These are phyloP conservation scores for Botrytis elliptica DNA, from an alignment of 2,329 filamentous ascomycete genomes.

Conservation along the genomic window DNA sequence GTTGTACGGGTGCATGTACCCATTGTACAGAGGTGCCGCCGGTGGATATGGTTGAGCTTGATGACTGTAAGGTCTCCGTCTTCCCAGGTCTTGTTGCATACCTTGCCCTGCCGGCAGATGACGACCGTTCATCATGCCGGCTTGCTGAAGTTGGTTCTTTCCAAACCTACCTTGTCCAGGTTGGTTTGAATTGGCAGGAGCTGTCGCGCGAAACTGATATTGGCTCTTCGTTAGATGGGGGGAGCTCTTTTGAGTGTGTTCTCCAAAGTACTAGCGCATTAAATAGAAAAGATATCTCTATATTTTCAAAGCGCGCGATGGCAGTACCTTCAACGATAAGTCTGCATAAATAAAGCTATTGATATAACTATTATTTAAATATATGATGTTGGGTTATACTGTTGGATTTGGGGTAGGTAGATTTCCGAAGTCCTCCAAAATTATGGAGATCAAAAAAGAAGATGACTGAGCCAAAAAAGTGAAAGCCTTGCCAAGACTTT, in stretches of 20 bases:
- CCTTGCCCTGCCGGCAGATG: slow-evolving; percentile 76
- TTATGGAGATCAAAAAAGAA: slow-evolving; percentile 24
- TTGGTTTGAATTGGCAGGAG: slow-evolving; percentile 25
- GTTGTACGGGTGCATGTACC: slow-evolving; percentile 52
- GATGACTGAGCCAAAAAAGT: slow-evolving; percentile 14
- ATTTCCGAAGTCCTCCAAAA: slow-evolving; percentile 22
- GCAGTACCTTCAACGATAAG: neutral
- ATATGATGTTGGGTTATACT: neutral
- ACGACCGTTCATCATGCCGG: slow-evolving; percentile 75
- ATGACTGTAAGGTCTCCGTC: slow-evolving; percentile 39
- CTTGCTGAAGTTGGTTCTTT: slow-evolving; percentile 47
- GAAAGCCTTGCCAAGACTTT: slow-evolving; percentile 20
- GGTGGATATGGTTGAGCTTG: slow-evolving; percentile 46
- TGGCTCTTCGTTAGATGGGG: neutral
- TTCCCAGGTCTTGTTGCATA: slow-evolving; percentile 40
- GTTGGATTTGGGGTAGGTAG: neutral
- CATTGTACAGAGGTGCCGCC: slow-evolving; percentile 48
- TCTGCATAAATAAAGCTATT: neutral
- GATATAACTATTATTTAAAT: neutral
- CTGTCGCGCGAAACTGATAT: slow-evolving; percentile 9
- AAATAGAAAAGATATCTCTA: neutral
- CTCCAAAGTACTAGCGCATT: neutral
- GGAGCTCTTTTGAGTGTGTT: neutral
- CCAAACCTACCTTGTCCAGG: slow-evolving; percentile 33
- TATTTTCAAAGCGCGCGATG: neutral